These are phyloP conservation scores for Pythium brassicae DNA, from an alignment of 352 stramenopile species.

Conservation along the genomic window DNA sequence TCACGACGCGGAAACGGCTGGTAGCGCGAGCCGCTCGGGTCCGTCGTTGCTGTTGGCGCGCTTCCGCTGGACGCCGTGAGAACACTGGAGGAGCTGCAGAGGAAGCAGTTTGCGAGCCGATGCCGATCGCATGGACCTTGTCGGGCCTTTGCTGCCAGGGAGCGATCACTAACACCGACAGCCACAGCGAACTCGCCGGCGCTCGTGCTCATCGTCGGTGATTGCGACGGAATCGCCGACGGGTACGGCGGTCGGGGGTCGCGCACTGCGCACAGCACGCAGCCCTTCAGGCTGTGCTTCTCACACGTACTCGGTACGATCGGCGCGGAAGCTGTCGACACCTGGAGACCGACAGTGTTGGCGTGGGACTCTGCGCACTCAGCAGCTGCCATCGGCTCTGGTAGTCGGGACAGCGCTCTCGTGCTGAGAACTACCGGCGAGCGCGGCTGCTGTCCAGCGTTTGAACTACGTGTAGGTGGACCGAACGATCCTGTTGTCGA, in stretches of 20 bases:
- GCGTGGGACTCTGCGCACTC: not conserved
- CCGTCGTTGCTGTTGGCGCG: not conserved
- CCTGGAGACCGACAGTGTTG: not conserved
- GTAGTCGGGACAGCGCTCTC: not conserved
- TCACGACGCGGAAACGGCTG: not conserved
- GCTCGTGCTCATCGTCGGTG: not conserved
- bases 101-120: constrained; percentile 54
- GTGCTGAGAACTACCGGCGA: not conserved
- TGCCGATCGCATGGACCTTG: constrained; percentile 40
- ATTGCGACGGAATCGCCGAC: not conserved
- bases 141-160: not conserved
- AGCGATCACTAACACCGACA: too few relatives aligned
- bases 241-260: constrained; percentile 3
- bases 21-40: too few relatives aligned
- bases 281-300: constrained; percentile 62
- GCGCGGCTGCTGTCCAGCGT: not conserved
- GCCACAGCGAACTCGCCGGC: not conserved
- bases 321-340: not conserved
- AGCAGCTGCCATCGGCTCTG: not conserved
- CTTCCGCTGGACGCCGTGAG: not conserved
- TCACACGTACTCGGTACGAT: constrained; percentile 12
- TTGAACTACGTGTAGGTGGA: not conserved
- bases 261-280: constrained; percentile 51
- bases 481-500: not conserved
- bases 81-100: constrained; percentile 32